Evolutionary conservation across 257 asterid species (phyloP), one percentile per base, ranked within the genome.

Genomic region (Ajuga chamaepitys): DNA sequence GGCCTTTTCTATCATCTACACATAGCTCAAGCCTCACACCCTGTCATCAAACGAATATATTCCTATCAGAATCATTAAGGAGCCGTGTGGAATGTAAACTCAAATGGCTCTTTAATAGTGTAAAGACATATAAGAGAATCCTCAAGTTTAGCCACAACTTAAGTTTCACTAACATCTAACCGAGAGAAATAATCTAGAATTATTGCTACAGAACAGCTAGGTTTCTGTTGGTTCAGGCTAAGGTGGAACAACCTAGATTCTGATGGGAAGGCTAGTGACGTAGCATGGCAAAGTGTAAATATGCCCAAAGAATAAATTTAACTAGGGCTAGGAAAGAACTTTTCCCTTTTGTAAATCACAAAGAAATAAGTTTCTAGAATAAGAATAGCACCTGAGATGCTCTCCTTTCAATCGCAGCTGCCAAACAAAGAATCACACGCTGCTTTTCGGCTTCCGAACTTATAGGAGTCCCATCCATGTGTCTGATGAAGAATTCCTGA

Each of bases 1-100:
- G 80, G 1, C 96, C 96, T 32, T 72, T 78, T 56, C 82, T 70
- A 47, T 94, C 99, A 0, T 70, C 46, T 0, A 85, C 68, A 54
- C 91, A 76, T 1, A 94, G 93, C 81, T 94, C 99, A 22, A 94
- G 83, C 83, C 95, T 88, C 62, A 82, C 86, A 47, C 99, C 99
- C 99, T 89, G 89, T 62, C 22, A 64, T 56, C 35, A 66, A 42
- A 64, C 16, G 17, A 22, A 46, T 44, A 20, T 20, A 50, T 67
- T 52, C 26, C 13, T 24, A 63, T 38, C 37, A 53, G 24, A 37
- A 45, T 56, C 25, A 8, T 18, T 28, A 24, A 60, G 40, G 16
- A 47, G 22, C 34, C 34, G n/a, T 41, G 62, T 53, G 35, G 17
- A 22, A 53, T 38, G 47, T 18, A 50, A 10, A 22, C 22, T 13